phyloP scores from a whole-genome alignment of 2,329 filamentous ascomycete genomes.

The Ambrosiella cleistominuta region DNA sequence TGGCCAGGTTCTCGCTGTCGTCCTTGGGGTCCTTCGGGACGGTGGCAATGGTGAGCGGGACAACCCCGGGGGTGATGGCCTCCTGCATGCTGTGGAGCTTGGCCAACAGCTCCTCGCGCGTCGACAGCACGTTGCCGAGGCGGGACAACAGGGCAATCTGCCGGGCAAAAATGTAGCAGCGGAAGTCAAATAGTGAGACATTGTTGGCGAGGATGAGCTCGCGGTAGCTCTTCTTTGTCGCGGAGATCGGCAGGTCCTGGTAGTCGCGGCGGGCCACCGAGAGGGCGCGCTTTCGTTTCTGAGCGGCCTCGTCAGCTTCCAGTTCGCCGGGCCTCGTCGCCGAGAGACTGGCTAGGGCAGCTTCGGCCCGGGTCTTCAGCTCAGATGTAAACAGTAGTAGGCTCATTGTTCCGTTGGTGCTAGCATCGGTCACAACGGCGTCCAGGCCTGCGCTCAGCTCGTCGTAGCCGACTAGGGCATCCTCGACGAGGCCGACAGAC shows the following conservation, averaged over 20 bases:
- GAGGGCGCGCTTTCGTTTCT: slow-evolving; percentile 24
- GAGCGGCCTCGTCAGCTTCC: slow-evolving; percentile 32
- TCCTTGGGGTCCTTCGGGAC: slow-evolving; percentile 22
- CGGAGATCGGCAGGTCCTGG: slow-evolving; percentile 40
- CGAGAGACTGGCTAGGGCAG: background rate
- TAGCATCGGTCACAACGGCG: slow-evolving; percentile 59
- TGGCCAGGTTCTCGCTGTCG: slow-evolving; percentile 54
- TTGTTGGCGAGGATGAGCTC: slow-evolving; percentile 87
- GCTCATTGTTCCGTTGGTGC: slow-evolving; percentile 37
- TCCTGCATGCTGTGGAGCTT: slow-evolving; percentile 47
- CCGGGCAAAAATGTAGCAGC: slow-evolving; percentile 80
- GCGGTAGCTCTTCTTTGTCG: slow-evolving; percentile 63
- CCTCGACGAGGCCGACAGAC: slow-evolving; percentile 86
- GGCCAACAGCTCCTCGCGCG: slow-evolving; percentile 41
- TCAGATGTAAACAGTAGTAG: slow-evolving; percentile 60
- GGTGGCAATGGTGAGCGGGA: slow-evolving; percentile 21
- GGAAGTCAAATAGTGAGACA: slow-evolving; percentile 90
- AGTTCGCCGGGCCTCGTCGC: slow-evolving; percentile 17
- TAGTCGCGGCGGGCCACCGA: background rate
- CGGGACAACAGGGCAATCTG: slow-evolving; percentile 70
- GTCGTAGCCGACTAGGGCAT: slow-evolving; percentile 87
- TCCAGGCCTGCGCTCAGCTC: slow-evolving; percentile 82
- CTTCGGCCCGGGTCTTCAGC: slow-evolving; percentile 40
- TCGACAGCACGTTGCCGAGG: slow-evolving; percentile 56
- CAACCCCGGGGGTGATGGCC: slow-evolving; percentile 35